phyloP scores from a whole-genome alignment of 148 eudicot genomes.

The Nepenthes gracilis region DNA sequence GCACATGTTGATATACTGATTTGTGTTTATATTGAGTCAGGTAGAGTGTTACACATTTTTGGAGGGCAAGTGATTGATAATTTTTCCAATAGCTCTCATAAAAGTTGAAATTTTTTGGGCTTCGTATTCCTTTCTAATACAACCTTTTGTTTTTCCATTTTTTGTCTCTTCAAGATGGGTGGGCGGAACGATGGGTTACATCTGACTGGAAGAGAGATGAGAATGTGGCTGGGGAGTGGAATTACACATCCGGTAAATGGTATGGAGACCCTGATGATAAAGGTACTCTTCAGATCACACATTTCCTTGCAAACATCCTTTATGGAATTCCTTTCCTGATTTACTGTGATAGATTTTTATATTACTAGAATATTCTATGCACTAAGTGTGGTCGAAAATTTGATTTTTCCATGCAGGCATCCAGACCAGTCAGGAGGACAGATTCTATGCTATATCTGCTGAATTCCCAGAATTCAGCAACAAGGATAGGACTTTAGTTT shows the following conservation, averaged over 20 bases:
- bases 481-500: slow-evolving; percentile 84
- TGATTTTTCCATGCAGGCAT: slow-evolving; percentile 3
- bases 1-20: background rate
- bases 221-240: slow-evolving; percentile 95
- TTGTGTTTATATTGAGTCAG: background rate
- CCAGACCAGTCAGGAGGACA: slow-evolving; percentile 74
- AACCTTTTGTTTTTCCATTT: background rate
- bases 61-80: too few species aligned
- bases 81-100: background rate
- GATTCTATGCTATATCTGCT: slow-evolving; percentile 93
- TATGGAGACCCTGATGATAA: slow-evolving; percentile 77
- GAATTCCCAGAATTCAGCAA: slow-evolving; percentile 96
- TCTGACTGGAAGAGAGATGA: slow-evolving; percentile 98
- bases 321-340: background rate
- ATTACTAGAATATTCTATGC: background rate
- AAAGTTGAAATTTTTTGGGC: background rate
- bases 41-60: background rate
- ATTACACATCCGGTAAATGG: slow-evolving; percentile 96
- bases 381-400: background rate
- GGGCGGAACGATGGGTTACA: slow-evolving; percentile 92
- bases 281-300: slow-evolving; percentile 28
- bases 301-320: background rate
- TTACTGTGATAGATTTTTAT: background rate
- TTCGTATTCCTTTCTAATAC: background rate
- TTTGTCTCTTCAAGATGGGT: slow-evolving; percentile 64